A percentile compares a stretch with the other conserved stretches of the same genome.
These are phyloP conservation scores for Diaporthe sp. DNA, from an alignment of 2,329 filamentous ascomycete species.

Conservation along the genomic window DNA sequence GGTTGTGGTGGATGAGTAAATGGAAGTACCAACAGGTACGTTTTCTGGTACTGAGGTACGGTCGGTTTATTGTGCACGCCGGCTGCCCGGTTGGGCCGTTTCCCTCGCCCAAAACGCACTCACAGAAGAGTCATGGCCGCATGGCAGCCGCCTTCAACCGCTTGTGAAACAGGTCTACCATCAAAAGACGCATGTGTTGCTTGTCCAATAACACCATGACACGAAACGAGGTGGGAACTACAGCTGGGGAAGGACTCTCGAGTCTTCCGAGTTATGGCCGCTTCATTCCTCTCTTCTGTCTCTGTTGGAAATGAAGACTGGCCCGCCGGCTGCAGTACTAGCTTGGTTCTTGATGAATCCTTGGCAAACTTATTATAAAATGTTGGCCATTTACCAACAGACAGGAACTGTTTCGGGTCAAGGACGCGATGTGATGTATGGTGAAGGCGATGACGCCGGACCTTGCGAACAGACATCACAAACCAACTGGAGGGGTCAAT, in stretches of 20 bases:
- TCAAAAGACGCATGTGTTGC: background rate
- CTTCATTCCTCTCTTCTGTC: background rate
- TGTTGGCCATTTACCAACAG: background rate
- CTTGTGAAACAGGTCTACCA: slow-evolving; percentile 25
- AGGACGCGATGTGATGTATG: background rate
- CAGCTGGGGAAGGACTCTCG: background rate
- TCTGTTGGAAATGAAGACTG: slow-evolving; percentile 2
- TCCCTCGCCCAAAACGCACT: slow-evolving; percentile 3
- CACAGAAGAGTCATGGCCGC: slow-evolving; percentile 21
- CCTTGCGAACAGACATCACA: background rate
- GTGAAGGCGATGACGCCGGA: background rate
- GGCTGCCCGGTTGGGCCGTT: background rate
- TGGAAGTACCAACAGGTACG: too few species aligned
- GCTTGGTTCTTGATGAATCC: background rate
- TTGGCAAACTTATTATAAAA: background rate
- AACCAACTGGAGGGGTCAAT: slow-evolving; percentile 23
- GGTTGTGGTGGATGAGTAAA: too few species aligned
- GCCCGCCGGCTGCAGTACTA: background rate
- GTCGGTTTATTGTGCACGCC: too few species aligned
- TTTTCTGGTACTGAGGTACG: too few species aligned
- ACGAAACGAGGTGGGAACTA: slow-evolving; percentile 25
- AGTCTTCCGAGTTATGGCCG: slow-evolving; percentile 27
- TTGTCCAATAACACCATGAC: slow-evolving; percentile 24
- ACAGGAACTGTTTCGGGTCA: background rate
- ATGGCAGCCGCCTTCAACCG: slow-evolving; percentile 26